phyloP scores from a whole-genome alignment of 2,329 filamentous ascomycete species.

The Ophidiomyces ophidiicola region DNA sequence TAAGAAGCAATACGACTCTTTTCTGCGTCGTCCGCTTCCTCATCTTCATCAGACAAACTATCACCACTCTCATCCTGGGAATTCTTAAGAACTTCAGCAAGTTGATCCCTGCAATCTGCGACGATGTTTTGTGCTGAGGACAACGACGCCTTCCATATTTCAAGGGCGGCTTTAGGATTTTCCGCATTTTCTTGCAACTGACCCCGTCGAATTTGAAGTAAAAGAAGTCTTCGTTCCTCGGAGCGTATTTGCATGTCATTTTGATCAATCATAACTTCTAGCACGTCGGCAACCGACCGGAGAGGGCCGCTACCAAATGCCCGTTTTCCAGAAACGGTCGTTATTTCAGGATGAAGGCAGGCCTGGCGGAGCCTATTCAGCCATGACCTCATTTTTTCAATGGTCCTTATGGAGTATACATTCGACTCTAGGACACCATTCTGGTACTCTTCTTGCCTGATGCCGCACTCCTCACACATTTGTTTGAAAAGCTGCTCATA shows the following conservation, averaged over 20 bases:
- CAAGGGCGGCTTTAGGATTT: constrained; percentile 53
- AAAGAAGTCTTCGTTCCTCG: constrained; percentile 56
- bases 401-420: constrained; percentile 41
- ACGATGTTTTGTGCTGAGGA: constrained; percentile 41
- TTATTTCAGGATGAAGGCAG: constrained; percentile 75
- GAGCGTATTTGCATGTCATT: constrained; percentile 54
- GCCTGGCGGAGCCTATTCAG: constrained; percentile 67
- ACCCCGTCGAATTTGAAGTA: constrained; percentile 54
- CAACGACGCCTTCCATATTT: constrained; percentile 53
- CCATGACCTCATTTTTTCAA: constrained; percentile 68
- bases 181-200: constrained; percentile 69
- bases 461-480: constrained; percentile 57
- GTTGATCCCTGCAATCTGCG: constrained; percentile 50
- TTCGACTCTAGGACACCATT: constrained; percentile 54
- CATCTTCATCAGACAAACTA: constrained; percentile 19
- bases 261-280: constrained; percentile 84
- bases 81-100: constrained; percentile 39
- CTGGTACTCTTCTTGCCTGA: constrained; percentile 54
- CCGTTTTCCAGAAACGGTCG: constrained; percentile 51
- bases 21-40: constrained; percentile 31
- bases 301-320: constrained; percentile 58
- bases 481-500: constrained; percentile 64
- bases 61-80: constrained; percentile 5
- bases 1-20: constrained; percentile 43
- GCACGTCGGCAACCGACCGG: constrained; percentile 70